These are phyloP conservation scores for Datisca glomerata DNA, from an alignment of 306 rosid species.

Conservation along the genomic window DNA sequence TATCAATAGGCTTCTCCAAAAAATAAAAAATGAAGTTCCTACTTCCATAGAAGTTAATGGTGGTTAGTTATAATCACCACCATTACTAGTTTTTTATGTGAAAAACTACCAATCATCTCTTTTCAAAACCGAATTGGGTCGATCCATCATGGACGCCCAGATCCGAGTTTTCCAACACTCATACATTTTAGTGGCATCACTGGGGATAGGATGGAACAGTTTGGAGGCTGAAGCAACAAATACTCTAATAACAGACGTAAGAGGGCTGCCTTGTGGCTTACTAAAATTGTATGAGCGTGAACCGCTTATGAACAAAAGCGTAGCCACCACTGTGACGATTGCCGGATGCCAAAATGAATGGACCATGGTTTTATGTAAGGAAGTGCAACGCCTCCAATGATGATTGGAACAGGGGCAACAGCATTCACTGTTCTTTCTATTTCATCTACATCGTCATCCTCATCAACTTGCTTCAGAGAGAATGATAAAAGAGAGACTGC, in stretches of 20 bases:
- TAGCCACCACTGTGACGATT: conserved; percentile 1
- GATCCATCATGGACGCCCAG: too few relatives aligned
- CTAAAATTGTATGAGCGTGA: neutral
- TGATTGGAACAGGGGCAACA: too few relatives aligned
- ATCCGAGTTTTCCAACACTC: too few relatives aligned
- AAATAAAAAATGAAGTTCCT: too few relatives aligned
- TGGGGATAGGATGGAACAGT: neutral
- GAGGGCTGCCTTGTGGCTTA: conserved; percentile 10
- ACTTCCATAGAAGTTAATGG: too few relatives aligned
- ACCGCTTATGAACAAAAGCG: conserved; percentile 14
- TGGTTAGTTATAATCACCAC: too few relatives aligned
- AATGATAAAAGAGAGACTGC: neutral
- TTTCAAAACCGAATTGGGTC: too few relatives aligned
- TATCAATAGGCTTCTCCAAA: too few relatives aligned
- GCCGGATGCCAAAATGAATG: conserved; percentile 13
- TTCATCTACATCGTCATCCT: neutral
- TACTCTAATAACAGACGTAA: conserved; percentile 14
- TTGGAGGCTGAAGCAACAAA: conserved; percentile 16
- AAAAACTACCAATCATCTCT: too few relatives aligned
- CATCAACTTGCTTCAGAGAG: neutral
- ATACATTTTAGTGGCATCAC: neutral
- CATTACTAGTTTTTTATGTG: too few relatives aligned
- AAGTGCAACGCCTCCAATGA: conserved; percentile 4
- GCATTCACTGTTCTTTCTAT: too few relatives aligned
- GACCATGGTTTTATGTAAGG: conserved; percentile 13